Base-by-base conservation (phyloP, 805 yeast species). In the Kluyveromyces aestuarii region DNA sequence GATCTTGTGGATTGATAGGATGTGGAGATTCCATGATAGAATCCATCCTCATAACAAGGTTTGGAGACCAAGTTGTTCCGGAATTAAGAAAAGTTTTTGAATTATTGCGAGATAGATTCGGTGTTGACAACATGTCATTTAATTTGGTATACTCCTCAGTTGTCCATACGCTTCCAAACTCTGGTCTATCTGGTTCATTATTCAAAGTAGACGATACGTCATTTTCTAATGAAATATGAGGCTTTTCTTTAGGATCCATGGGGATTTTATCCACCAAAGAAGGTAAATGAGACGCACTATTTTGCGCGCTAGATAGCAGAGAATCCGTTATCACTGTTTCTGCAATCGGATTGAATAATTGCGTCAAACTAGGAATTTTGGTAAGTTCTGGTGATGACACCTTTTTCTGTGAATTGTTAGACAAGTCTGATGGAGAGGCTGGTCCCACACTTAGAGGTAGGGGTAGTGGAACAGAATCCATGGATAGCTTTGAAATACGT, bases 151-250 rank as follows among this genome's bases (percentile, higher is more conserved):
- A 56, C 45, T 60, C 64, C 25, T 54, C 56, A 27, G 56, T 78
- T 70, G 47, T 82, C 84, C 72, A 81, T 73, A 51, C 77, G 68
- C 67, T 79, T 17, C 80, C 74, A 40, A 81, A 76, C 16, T 53
- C 50, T 38, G 41, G 16, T 38, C 41, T 9, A 8, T n/a, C 25
- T 38, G 13, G 41, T 13, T 30, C 35, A 30, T 30, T 30, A 4
- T 30, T 37, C 8, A n/a, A 9, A 18, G 40, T n/a, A 37, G 40
- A 11, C 6, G 40, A n/a, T 13, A 16, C 17, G 8, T 17, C 21
- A n/a, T 37, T 9, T 38, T 38, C 25, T 38, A 19, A 19, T 10
- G 25, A 17, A 38, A 17, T 13, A 38, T 38, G 40, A 13, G 43
- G 16, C 36, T 27, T 41, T 27, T 41, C 45, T 30, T 41, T 41